Conservation (phyloP, 2,329 filamentous ascomycete species). For the Epichloe scottii region DNA sequence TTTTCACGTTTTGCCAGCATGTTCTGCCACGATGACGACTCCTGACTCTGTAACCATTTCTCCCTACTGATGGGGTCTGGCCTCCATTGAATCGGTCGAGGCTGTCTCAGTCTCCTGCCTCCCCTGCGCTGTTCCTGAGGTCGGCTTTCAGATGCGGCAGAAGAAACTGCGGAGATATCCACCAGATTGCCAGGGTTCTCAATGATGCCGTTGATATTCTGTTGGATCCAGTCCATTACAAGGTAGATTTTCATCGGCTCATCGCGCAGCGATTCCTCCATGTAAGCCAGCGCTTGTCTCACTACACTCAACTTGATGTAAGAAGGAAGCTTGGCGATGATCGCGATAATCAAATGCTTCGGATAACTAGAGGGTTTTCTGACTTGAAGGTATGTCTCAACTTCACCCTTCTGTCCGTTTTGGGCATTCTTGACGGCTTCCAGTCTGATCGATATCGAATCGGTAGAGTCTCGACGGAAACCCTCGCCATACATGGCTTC, state of each 20-base stretch:
- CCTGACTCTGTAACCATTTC: conserved; percentile 59
- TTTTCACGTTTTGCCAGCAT: conserved; percentile 63
- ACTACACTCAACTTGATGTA: conserved; percentile 88
- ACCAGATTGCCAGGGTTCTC: conserved; percentile 71
- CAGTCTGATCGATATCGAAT: conserved; percentile 59
- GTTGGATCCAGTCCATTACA: conserved; percentile 82
- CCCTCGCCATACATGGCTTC: conserved; percentile 75
- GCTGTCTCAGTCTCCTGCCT: conserved; percentile 27
- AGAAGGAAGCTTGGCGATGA: conserved; percentile 64
- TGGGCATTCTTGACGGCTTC: conserved; percentile 40
- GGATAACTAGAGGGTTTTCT: conserved; percentile 68
- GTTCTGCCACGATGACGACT: conserved; percentile 50
- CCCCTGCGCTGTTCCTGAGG: conserved; percentile 15
- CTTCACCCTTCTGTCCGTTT: conserved; percentile 34
- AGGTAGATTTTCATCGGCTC: conserved; percentile 86
- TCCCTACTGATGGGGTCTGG: conserved; percentile 47
- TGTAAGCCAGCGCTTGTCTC: conserved; percentile 60
- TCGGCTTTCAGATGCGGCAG: conserved; percentile 47
- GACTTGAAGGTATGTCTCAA: conserved; percentile 50
- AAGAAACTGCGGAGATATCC: conserved; percentile 70
- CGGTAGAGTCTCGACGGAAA: conserved; percentile 46
- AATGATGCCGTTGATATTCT: conserved; percentile 69
- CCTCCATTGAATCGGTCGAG: conserved; percentile 51
- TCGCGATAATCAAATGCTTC: conserved; percentile 51
- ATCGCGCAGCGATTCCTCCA: conserved; percentile 57